Conservation (phyloP, 805 yeast genomes). For the Pichia paraexigua region DNA sequence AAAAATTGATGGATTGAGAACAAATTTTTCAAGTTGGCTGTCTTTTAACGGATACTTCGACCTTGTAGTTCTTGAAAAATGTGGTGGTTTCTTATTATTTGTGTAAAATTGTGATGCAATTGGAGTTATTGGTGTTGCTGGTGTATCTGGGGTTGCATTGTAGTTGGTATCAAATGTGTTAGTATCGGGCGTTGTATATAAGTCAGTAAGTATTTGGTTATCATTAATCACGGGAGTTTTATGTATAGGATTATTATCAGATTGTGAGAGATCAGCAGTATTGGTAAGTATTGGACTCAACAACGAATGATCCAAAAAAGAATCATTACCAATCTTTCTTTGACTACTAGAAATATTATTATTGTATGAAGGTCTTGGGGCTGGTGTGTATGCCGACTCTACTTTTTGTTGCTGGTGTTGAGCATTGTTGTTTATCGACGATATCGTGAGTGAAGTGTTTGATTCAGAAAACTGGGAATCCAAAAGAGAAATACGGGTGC, state of each 20-base stretch:
- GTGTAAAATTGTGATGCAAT: neutral
- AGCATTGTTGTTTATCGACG: neutral
- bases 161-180: neutral
- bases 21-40: slow-evolving; percentile 14
- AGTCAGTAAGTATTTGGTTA: neutral
- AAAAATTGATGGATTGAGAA: slow-evolving; percentile 16
- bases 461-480: neutral
- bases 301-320: neutral
- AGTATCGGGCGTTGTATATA: slow-evolving; percentile 5
- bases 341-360: neutral
- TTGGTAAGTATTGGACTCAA: neutral
- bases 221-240: neutral
- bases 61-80: neutral
- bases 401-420: neutral
- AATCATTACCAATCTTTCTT: neutral
- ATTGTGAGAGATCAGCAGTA: neutral
- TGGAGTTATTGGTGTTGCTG: slow-evolving; percentile 1
- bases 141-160: neutral
- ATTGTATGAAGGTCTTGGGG: neutral
- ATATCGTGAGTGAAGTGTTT: neutral
- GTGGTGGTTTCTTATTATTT: neutral
- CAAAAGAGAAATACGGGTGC: neutral
- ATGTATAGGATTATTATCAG: neutral
- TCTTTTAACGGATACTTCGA: slow-evolving; percentile 14
- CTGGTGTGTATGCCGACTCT: neutral